A percentile compares a stretch with the other conserved stretches of the same genome.
phyloP scores from a whole-genome alignment of 2,329 filamentous ascomycete genomes.

The Cordyceps cicadae region DNA sequence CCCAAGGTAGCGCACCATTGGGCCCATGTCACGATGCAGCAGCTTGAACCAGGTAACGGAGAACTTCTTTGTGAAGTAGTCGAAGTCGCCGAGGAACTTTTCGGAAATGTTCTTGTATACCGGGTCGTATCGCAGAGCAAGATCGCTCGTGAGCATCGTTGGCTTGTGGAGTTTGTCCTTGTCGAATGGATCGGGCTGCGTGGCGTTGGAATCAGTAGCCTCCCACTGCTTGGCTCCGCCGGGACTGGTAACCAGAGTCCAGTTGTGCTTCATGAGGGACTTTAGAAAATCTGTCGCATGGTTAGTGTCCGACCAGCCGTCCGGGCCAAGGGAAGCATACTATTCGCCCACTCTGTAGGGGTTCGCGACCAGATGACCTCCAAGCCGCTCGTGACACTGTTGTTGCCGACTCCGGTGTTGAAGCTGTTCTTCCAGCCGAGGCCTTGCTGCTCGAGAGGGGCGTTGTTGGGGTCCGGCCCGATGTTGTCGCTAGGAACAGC shows the following conservation, averaged over 20 bases:
- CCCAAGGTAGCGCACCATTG: conserved; percentile 60
- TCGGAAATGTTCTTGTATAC: conserved; percentile 68
- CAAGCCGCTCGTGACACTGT: conserved; percentile 67
- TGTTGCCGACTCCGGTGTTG: conserved; percentile 56
- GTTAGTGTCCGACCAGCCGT: not conserved
- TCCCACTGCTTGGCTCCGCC: conserved; percentile 71
- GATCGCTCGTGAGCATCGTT: conserved; percentile 67
- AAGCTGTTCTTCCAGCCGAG: conserved; percentile 64
- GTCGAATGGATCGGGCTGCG: conserved; percentile 66
- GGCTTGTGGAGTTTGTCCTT: conserved; percentile 62
- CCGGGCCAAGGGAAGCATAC: not conserved
- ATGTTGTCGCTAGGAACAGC: conserved; percentile 58
- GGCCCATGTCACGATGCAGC: conserved; percentile 71
- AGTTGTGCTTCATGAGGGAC: conserved; percentile 70
- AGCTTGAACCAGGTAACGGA: conserved; percentile 77
- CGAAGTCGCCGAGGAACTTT: conserved; percentile 58
- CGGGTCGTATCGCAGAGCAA: conserved; percentile 63
- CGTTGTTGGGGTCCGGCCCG: conserved; percentile 59
- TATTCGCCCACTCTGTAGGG: conserved; percentile 66
- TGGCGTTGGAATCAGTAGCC: conserved; percentile 57
- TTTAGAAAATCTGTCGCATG: conserved; percentile 49
- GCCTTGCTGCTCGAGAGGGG: conserved; percentile 57
- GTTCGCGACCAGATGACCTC: conserved; percentile 75
- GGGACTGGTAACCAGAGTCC: conserved; percentile 67
- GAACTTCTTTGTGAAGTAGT: conserved; percentile 62